Percentiles rank a stretch among this genome's conserved stretches.
These are phyloP conservation scores for Penicillium sclerotigenum DNA, from an alignment of 2,329 filamentous ascomycete genomes.

Conservation along the genomic window DNA sequence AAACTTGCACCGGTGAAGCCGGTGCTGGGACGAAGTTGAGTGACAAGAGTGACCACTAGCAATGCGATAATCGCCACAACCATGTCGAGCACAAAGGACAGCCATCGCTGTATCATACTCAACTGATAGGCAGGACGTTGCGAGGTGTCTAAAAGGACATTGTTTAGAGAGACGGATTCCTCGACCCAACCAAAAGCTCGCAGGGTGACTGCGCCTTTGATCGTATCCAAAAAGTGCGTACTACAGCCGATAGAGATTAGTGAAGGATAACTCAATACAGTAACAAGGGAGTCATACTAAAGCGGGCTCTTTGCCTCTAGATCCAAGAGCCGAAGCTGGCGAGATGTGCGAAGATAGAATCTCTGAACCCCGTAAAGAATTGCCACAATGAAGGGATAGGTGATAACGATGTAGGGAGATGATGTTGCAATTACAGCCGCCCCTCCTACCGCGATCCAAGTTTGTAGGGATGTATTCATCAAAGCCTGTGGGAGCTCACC, in stretches of 20 bases:
- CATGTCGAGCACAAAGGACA: not conserved
- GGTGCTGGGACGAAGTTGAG: not conserved
- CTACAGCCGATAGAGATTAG: not conserved
- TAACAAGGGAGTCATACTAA: not conserved
- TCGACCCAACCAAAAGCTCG: not conserved
- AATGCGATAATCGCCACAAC: not conserved
- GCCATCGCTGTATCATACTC: not conserved
- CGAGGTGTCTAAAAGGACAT: not conserved
- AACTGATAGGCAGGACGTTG: not conserved
- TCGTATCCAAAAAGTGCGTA: not conserved
- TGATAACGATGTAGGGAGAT: not conserved
- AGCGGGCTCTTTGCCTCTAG: not conserved
- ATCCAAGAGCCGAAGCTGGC: not conserved
- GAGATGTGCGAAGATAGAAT: not conserved
- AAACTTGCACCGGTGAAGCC: not conserved
- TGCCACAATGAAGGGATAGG: not conserved
- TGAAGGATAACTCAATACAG: not conserved
- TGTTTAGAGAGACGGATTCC: not conserved
- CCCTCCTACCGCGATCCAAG: not conserved
- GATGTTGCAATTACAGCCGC: not conserved
- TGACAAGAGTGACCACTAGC: not conserved
- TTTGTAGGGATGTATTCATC: not conserved
- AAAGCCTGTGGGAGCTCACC: not conserved
- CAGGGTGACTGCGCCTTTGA: not conserved
- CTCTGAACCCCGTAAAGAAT: not conserved